Evolutionary conservation across 768 basidiomycete species (phyloP).

Genomic region (Macrolepiota dolichaula): DNA sequence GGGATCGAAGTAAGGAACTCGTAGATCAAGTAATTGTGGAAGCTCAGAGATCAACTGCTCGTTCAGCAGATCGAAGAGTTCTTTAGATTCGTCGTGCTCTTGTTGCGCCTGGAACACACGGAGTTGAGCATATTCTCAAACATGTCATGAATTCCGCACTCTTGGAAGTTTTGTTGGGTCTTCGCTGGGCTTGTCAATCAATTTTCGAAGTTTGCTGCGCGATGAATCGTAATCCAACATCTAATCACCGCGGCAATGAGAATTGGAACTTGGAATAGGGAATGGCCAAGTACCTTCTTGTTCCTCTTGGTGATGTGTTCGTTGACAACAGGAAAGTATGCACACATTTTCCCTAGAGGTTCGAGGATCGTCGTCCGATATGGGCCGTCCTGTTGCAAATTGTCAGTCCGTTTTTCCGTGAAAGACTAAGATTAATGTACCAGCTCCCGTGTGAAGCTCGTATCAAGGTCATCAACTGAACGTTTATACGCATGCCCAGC

Average conservation of each 20-base stretch:
- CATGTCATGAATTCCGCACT: constrained; percentile 34
- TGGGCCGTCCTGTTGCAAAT: constrained; percentile 70
- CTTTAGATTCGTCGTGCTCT: constrained; percentile 93
- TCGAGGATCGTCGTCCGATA: constrained; percentile 95
- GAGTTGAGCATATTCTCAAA: background rate
- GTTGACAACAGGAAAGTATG: constrained; percentile 91
- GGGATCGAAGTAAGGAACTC: constrained; percentile 97
- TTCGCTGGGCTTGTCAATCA: constrained; percentile 89
- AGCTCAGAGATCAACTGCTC: constrained; percentile 88
- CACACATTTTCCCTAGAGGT: constrained; percentile 94
- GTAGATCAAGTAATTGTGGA: constrained; percentile 89
- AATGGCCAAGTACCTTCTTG: constrained; percentile 70
- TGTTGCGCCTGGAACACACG: constrained; percentile 72
- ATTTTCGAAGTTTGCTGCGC: constrained; percentile 83
- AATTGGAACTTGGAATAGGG: background rate
- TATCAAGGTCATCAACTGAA: constrained; percentile 91
- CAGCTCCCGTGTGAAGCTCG: constrained; percentile 78
- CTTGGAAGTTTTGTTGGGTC: constrained; percentile 89
- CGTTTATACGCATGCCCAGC: constrained; percentile 95
- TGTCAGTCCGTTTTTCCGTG: background rate
- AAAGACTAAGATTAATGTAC: constrained; percentile 42
- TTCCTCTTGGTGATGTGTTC: constrained; percentile 92
- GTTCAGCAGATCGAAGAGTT: constrained; percentile 91
- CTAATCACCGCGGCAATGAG: constrained; percentile 35
- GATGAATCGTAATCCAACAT: constrained; percentile 95